Evolutionary conservation across 1,284 basidiomycete species (phyloP), one percentile per base, ranked within the genome.

Genomic region (Cryptococcus sp.): DNA sequence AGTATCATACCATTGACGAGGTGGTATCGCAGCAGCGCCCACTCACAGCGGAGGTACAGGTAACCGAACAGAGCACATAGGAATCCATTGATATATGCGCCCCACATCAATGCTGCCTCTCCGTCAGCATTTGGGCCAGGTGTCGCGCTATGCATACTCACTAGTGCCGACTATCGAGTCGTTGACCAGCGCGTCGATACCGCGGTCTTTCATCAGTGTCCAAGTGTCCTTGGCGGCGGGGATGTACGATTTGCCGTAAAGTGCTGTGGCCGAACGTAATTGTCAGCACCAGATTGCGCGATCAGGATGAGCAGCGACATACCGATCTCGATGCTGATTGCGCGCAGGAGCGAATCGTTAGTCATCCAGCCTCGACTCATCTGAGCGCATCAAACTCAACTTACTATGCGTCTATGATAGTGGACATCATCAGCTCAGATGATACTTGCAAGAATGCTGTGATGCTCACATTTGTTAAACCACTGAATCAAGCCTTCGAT

Each of bases 181-280:
- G 72, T 94, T 93, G 69, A 93, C 83, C 17, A 95, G 78, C 1
- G 88, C 89, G 69, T 91, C 88, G 65, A 93, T 88, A 25, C 87
- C 92, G 57, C 90, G 85, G 70, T 93, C 88, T 69, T 85, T 86
- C 80, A 94, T 86, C 54, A 93, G 74, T n/a, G 83, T 82, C 90
- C 90, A 95, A 0, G 92, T 92, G 73, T 93, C 90, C 77, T 90
- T 92, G 3, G 92, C 90, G n/a, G 92, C 92, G 17, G 81, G 73
- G 54, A 92, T 84, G 70, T 94, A 95, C 1, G 86, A 80, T 78
- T 95, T 94, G 23, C 92, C 92, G 74, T 93, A 94, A 3, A 94
- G 81, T 0, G 90, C 88, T 86, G 65, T 49, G 42, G 15, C 17
- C 43, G 51, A 25, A 54, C 55, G 53, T 22, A 56, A 30, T 50